phyloP scores from a whole-genome alignment of 2,329 filamentous ascomycete species.

The Paecilomyces niveus region DNA sequence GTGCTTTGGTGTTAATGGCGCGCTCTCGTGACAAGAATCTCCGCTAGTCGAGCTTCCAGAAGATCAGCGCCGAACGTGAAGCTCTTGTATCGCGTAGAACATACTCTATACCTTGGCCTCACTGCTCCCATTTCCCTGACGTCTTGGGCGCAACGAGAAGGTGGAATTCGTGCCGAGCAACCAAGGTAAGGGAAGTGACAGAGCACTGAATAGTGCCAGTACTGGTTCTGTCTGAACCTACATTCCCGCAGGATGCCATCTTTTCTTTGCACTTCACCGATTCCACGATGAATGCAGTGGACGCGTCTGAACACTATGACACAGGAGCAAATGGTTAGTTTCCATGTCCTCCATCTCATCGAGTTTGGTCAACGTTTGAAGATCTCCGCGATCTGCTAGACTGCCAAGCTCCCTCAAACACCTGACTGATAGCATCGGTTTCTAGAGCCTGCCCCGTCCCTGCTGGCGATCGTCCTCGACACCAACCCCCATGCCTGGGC shows the following conservation, averaged over 20 bases:
- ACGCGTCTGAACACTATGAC: slow-evolving; percentile 53
- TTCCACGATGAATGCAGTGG: slow-evolving; percentile 56
- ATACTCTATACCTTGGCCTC: background rate
- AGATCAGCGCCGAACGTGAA: background rate
- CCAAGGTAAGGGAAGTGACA: background rate
- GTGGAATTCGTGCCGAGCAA: background rate
- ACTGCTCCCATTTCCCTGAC: background rate
- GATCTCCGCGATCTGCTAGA: slow-evolving; percentile 6
- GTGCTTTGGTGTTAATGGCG: background rate
- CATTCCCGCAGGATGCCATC: slow-evolving; percentile 7
- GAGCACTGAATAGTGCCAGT: background rate
- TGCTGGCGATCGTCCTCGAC: slow-evolving; percentile 86
- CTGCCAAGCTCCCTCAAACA: background rate
- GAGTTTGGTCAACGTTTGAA: background rate
- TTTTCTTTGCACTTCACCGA: slow-evolving; percentile 2
- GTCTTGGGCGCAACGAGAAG: background rate
- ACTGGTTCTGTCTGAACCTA: background rate
- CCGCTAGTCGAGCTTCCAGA: background rate
- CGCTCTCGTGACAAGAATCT: background rate
- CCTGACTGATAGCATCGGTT: slow-evolving; percentile 3
- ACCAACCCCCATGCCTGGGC: slow-evolving; percentile 96
- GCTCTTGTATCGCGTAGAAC: background rate
- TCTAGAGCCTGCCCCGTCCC: slow-evolving; percentile 60
- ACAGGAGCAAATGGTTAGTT: slow-evolving; percentile 37
- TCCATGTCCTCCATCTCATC: background rate